Conservation (phyloP, 2,329 filamentous ascomycete genomes). For the Fusarium scirpi region DNA sequence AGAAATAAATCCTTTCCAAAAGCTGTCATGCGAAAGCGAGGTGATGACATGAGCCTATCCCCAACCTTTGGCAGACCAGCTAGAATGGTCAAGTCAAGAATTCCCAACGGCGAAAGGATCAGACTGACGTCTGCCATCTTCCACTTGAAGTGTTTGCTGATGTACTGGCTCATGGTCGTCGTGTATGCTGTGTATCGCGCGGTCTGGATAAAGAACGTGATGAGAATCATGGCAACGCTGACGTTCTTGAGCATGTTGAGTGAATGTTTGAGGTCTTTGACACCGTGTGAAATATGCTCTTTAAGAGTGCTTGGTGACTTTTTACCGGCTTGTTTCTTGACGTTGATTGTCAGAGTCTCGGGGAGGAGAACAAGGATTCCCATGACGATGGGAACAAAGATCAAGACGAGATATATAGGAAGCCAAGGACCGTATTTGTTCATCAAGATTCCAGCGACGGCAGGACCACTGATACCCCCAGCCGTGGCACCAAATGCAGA, state of each 20-base stretch:
- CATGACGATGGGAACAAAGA: constrained; percentile 50
- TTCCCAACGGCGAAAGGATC: constrained; percentile 56
- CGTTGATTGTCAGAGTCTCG: constrained; percentile 53
- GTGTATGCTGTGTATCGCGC: constrained; percentile 53
- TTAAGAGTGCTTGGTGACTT: constrained; percentile 40
- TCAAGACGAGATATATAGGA: constrained; percentile 53
- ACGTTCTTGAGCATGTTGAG: constrained; percentile 52
- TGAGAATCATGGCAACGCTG: constrained; percentile 54
- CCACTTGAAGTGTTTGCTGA: constrained; percentile 61
- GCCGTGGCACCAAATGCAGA: constrained; percentile 56
- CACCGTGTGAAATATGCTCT: constrained; percentile 47
- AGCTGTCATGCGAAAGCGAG: constrained; percentile 50
- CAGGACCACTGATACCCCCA: constrained; percentile 56
- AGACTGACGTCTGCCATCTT: constrained; percentile 56
- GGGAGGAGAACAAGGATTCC: constrained; percentile 53
- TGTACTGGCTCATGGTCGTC: constrained; percentile 55
- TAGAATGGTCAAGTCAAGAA: constrained; percentile 55
- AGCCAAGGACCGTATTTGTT: constrained; percentile 55
- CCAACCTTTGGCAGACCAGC: constrained; percentile 53
- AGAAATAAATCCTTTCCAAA: constrained; percentile 56
- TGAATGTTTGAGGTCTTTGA: constrained; percentile 51
- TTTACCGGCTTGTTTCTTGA: constrained; percentile 33
- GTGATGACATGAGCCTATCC: constrained; percentile 49
- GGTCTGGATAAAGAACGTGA: constrained; percentile 55
- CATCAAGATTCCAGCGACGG: constrained; percentile 56